phyloP scores from a whole-genome alignment of 345 rosid genomes.

The Eucalyptus rudis region DNA sequence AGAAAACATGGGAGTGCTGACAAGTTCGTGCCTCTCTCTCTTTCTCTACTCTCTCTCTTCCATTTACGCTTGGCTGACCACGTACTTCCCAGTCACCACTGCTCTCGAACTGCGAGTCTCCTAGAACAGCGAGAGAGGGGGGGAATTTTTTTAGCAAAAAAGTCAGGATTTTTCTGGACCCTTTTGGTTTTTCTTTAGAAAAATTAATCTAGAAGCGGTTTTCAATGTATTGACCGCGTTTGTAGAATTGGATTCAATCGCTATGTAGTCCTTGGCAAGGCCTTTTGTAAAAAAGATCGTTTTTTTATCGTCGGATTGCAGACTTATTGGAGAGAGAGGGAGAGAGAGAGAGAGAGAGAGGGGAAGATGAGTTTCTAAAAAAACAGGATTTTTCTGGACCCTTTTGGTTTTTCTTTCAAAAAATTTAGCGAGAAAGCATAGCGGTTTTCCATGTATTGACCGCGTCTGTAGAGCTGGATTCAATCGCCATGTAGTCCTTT shows the following conservation, averaged over 20 bases:
- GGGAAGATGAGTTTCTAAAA: neutral
- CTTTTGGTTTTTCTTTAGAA: neutral
- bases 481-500: neutral
- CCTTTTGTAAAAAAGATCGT: neutral
- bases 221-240: neutral
- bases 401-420: neutral
- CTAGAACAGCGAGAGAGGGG: neutral
- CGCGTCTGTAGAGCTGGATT: neutral
- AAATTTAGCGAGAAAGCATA: no score
- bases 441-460: neutral
- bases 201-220: neutral
- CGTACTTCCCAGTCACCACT: neutral
- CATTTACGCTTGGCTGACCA: neutral
- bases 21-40: no score
- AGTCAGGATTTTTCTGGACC: neutral
- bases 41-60: neutral
- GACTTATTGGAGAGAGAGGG: neutral
- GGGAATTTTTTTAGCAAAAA: neutral
- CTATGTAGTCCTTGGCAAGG: neutral
- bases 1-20: no score
- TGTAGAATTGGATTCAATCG: neutral
- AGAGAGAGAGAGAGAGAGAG: neutral
- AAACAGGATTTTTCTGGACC: neutral
- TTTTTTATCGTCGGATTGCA: neutral
- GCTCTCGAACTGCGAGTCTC: neutral